Evolutionary conservation across 2,329 filamentous ascomycete species (phyloP).

Genomic region (Sphaerulina vaccinii): DNA sequence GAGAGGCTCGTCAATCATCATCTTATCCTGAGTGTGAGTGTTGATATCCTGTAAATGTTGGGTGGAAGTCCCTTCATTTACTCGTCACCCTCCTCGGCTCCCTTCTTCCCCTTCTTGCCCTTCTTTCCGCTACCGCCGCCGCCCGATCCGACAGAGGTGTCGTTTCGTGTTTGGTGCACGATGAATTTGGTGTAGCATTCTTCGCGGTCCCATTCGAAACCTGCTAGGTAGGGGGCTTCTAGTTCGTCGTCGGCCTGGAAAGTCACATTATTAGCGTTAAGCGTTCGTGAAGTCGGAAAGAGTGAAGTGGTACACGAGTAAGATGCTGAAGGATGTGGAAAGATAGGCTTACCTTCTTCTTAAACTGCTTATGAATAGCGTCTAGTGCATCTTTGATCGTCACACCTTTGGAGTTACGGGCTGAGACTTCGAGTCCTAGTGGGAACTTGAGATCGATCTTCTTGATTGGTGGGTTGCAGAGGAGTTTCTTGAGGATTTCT

Average conservation of each 20-base stretch:
- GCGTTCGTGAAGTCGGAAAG: not conserved
- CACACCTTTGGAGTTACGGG: constrained; percentile 88
- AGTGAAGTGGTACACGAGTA: not conserved
- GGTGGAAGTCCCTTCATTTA: not conserved
- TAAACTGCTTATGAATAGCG: constrained; percentile 93
- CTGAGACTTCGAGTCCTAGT: constrained; percentile 80
- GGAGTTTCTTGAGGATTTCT: constrained; percentile 74
- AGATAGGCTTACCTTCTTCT: constrained; percentile 73
- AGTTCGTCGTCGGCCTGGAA: constrained; percentile 84
- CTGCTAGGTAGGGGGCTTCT: constrained; percentile 79
- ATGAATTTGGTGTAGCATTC: constrained; percentile 85
- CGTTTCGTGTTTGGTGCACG: constrained; percentile 78
- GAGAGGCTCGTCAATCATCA: no score
- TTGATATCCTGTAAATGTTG: not conserved
- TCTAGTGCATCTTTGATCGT: constrained; percentile 97
- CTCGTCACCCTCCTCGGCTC: constrained; percentile 29
- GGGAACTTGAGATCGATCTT: constrained; percentile 93
- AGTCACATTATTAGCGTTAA: not conserved
- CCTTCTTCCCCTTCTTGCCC: constrained; percentile 48
- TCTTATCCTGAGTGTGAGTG: no score
- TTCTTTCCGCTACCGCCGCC: constrained; percentile 61
- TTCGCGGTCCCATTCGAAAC: constrained; percentile 95
- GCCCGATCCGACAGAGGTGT: constrained; percentile 52
- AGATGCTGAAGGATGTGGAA: not conserved
- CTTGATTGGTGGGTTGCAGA: constrained; percentile 82